Percentiles rank a stretch among this genome's conserved stretches.
Evolutionary conservation across 192 early-diverging fungal species (phyloP).

Genomic region (Phlyctochytrium arcticum): DNA sequence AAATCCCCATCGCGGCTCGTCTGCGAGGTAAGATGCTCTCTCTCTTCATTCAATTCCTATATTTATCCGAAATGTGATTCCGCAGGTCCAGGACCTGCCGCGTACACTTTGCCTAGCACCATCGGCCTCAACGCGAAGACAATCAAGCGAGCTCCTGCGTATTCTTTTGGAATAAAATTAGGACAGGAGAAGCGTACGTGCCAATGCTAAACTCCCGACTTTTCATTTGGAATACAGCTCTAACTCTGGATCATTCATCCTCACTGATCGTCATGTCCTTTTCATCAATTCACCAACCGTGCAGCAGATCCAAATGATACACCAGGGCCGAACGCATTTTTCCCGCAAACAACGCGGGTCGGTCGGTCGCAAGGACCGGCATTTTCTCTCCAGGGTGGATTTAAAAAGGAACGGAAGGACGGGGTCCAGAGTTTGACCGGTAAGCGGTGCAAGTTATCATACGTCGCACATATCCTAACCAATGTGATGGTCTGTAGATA

Average conservation of each 20-base stretch:
- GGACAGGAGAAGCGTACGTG: conserved; percentile 31
- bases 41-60: too few species aligned
- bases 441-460: not conserved
- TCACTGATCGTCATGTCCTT: not conserved
- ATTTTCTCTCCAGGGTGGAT: conserved; percentile 49
- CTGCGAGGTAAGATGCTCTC: conserved; percentile 46
- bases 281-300: too few species aligned
- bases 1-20: conserved; percentile 53
- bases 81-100: conserved; percentile 56
- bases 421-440: not conserved
- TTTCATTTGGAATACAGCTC: conserved; percentile 2
- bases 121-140: conserved; percentile 45
- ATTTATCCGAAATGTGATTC: not conserved
- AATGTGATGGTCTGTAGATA: conserved; percentile 7
- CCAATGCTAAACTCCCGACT: not conserved
- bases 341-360: conserved; percentile 51
- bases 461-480: not conserved
- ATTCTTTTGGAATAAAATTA: conserved; percentile 53
- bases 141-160: conserved; percentile 49
- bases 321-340: conserved; percentile 53
- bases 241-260: not conserved
- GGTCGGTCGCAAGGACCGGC: conserved; percentile 53
- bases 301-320: conserved; percentile 24
- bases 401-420: conserved; percentile 36
- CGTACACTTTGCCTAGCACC: conserved; percentile 54